Evolutionary conservation across 768 basidiomycete species (phyloP).

Genomic region (Podaxis rugospora): DNA sequence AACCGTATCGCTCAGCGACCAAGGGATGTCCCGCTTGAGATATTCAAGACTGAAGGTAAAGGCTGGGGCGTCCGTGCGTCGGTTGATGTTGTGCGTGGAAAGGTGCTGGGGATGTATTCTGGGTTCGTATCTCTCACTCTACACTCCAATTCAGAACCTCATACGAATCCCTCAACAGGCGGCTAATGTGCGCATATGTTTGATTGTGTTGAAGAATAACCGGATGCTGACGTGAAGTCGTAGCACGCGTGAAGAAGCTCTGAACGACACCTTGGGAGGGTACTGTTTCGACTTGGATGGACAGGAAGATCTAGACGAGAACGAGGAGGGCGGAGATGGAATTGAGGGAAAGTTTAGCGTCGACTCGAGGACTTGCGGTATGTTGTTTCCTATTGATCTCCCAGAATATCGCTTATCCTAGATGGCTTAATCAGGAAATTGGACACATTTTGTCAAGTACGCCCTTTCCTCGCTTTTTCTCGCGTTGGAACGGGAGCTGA

Average conservation of each 20-base stretch:
- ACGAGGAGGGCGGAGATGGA: slow-evolving; percentile 23
- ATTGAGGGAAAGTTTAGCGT: slow-evolving; percentile 44
- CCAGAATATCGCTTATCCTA: background rate
- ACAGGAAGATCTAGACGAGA: slow-evolving; percentile 34
- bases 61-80: slow-evolving; percentile 67
- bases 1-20: slow-evolving; percentile 63
- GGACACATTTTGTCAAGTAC: slow-evolving; percentile 74
- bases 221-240: background rate
- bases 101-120: slow-evolving; percentile 64
- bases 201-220: background rate
- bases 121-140: slow-evolving; percentile 39
- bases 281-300: slow-evolving; percentile 67
- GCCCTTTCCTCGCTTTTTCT: slow-evolving; percentile 16
- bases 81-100: slow-evolving; percentile 39
- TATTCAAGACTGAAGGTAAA: slow-evolving; percentile 57
- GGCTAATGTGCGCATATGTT: slow-evolving; percentile 5
- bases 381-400: slow-evolving; percentile 13
- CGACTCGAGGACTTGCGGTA: slow-evolving; percentile 49
- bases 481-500: background rate
- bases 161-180: background rate
- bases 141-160: background rate
- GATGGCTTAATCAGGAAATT: slow-evolving; percentile 49
- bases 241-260: slow-evolving; percentile 42
- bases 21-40: slow-evolving; percentile 50
- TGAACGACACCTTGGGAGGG: slow-evolving; percentile 27